A percentile compares a stretch with the other conserved stretches of the same genome.
These are phyloP conservation scores for Juglanconis sp. DNA, from an alignment of 2,329 filamentous ascomycete genomes.

Conservation along the genomic window DNA sequence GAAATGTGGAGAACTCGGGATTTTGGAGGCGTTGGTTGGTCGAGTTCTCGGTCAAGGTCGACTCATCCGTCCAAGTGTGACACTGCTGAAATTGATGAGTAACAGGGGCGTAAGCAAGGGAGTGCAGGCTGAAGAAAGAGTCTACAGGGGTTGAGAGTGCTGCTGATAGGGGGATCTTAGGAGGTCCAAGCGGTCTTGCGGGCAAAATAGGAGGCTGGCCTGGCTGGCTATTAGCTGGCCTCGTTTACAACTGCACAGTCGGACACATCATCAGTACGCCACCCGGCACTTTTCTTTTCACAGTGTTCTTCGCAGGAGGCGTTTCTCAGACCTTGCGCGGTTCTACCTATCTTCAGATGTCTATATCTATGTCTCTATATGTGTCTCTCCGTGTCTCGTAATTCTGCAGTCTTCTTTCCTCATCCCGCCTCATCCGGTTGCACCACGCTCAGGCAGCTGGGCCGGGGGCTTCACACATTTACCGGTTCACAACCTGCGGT, in stretches of 20 bases:
- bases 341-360: background rate
- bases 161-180: constrained; percentile 1
- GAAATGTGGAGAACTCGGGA: background rate
- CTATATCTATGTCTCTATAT: background rate
- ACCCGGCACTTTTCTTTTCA: background rate
- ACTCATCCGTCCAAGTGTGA: constrained; percentile 17
- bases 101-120: constrained; percentile 9
- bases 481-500: background rate
- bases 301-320: too few species aligned
- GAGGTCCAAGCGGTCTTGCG: background rate
- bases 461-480: too few species aligned
- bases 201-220: background rate
- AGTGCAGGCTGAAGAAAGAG: background rate
- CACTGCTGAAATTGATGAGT: constrained; percentile 7
- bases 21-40: constrained; percentile 3
- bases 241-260: background rate
- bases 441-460: too few species aligned
- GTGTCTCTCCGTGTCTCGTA: background rate
- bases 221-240: too few species aligned
- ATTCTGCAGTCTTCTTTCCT: background rate
- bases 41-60: constrained; percentile 3
- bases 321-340: background rate
- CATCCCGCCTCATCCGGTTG: background rate
- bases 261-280: background rate
- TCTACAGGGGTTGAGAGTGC: background rate